These are phyloP conservation scores for Picea abies DNA, from an alignment of 83 land plant genomes.

Conservation along the genomic window DNA sequence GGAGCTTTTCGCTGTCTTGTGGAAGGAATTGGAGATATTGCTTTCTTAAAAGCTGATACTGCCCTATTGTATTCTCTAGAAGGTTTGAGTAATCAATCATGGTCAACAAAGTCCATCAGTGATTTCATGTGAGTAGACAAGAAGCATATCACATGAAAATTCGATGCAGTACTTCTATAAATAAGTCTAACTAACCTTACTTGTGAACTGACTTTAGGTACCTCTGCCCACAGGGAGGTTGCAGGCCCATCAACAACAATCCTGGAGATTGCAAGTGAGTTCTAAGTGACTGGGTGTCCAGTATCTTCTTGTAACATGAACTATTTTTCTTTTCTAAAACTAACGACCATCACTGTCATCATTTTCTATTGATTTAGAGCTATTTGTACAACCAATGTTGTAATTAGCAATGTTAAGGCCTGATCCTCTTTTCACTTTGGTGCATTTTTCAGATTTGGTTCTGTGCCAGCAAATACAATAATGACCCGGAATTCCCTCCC, in stretches of 20 bases:
- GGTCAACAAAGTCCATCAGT: slow-evolving; percentile 42
- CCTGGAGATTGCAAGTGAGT: slow-evolving; percentile 38
- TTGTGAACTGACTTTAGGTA: slow-evolving; percentile 21
- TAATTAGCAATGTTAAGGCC: neutral
- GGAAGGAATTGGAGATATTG: too few species aligned
- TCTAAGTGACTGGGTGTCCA: neutral
- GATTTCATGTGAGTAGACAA: slow-evolving; percentile 41
- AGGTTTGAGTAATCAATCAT: slow-evolving; percentile 30
- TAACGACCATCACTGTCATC: neutral
- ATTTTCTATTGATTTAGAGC: neutral
- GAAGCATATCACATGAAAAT: neutral
- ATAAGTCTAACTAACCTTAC: neutral
- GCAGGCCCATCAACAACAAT: slow-evolving; percentile 35
- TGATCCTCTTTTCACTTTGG: neutral
- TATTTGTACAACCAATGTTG: too few species aligned
- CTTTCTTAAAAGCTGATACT: too few species aligned
- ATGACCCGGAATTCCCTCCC: slow-evolving; percentile 38
- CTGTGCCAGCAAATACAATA: slow-evolving; percentile 43
- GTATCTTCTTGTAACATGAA: neutral
- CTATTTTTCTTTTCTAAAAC: neutral
- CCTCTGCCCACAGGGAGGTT: slow-evolving; percentile 40
- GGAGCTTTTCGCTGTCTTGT: too few species aligned
- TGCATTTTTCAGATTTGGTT: slow-evolving; percentile 31
- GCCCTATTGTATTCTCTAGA: slow-evolving; percentile 24
- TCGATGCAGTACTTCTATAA: neutral